Evolutionary conservation across 2,329 filamentous ascomycete genomes (phyloP), one percentile per base, ranked within the genome.

Genomic region (Fusarium gaditjirri): DNA sequence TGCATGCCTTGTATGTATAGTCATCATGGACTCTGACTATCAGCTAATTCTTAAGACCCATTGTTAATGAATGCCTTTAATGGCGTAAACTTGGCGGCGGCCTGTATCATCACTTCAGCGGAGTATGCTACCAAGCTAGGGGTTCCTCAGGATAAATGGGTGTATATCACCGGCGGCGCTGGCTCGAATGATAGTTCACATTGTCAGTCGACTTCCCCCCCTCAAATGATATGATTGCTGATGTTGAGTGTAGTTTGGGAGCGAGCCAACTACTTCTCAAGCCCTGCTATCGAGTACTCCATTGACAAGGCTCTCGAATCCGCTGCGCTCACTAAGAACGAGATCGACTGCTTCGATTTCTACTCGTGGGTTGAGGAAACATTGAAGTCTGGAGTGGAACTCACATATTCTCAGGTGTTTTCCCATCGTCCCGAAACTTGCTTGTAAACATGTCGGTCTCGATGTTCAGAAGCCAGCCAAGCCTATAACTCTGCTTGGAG

Each of bases 41-140:
- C 6, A 6, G 8, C 52, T 60, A 9, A 55, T 1, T 2, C 4
- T 2, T 5, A 52, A 92, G 90, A 92, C 79, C 89, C 90, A 0
- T 81, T 93, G 0, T 79, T 92, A 14, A 92, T 92, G 90, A 93
- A 93, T 74, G 90, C 91, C 1, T 92, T 92, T 80, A 93, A 92
- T 71, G 90, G 85, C 4, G 86, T 93, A 39, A 92, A 93, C 66
- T 81, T 92, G 19, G 86, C 90, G 5, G 88, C 84, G 1, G 89
- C 90, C 12, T 86, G 86, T 62, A 83, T 93, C 21, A 65, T 93
- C 8, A 92, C 90, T 1, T 89, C 88, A 0, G 84, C 83, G 0
- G 83, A 87, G 2, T 82, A 84, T 75, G 91, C 91, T 0, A 79
- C 78, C 44, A 78, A 86, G 46, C 80, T 92, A 4, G 86, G 86